These are phyloP conservation scores for Scutellaria barbata DNA, from an alignment of 257 asterid species.

Conservation along the genomic window DNA sequence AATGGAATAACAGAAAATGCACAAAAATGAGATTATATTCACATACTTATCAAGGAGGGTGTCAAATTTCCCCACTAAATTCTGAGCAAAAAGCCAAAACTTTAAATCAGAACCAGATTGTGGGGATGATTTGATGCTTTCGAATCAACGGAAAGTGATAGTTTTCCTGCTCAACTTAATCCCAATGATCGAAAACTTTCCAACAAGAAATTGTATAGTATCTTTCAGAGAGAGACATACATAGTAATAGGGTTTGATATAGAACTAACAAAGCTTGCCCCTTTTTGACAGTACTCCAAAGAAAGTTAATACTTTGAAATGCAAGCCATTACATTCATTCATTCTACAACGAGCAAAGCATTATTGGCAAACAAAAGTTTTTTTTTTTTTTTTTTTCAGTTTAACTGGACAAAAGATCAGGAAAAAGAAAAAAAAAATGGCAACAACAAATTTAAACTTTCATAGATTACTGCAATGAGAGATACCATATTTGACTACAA, in stretches of 20 bases:
- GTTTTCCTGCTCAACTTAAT: neutral
- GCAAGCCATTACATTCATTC: conserved; percentile 2
- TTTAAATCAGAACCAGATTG: conserved; percentile 1
- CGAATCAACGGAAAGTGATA: neutral
- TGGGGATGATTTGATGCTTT: neutral
- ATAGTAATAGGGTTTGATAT: neutral
- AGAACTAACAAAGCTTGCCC: neutral
- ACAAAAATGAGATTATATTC: neutral
- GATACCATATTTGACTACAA: neutral
- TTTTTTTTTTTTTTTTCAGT: neutral
- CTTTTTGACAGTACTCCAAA: neutral
- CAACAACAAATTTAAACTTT: neutral
- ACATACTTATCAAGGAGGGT: neutral
- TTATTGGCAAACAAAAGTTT: neutral
- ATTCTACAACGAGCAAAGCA: neutral
- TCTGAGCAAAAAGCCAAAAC: neutral
- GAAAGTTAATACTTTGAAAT: neutral
- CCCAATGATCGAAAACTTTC: neutral
- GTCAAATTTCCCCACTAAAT: neutral
- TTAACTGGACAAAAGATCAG: neutral
- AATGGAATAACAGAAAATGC: neutral
- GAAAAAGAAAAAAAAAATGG: neutral
- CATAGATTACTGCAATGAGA: neutral
- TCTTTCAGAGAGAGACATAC: conserved; percentile 3
- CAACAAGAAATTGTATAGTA: neutral